Conservation (phyloP, 306 rosid species). For the Prunus mira region DNA sequence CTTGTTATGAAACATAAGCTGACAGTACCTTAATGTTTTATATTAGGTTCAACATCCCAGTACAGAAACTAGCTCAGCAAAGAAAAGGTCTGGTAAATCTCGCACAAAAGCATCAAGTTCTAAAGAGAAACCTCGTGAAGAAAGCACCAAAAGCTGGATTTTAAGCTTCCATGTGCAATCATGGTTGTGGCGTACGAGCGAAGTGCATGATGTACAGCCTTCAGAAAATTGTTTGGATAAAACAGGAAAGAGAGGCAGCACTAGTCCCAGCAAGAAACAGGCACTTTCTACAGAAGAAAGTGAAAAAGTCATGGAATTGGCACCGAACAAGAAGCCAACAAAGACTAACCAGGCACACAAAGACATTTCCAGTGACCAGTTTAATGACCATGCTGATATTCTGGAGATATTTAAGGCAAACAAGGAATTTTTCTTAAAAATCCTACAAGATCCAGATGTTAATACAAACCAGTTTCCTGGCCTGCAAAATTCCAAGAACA, state of each 20-base stretch:
- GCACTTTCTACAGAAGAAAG: slow-evolving; percentile 24
- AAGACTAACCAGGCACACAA: slow-evolving; percentile 22
- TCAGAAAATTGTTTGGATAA: slow-evolving; percentile 21
- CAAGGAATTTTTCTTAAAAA: slow-evolving; percentile 63
- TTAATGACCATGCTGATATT: slow-evolving; percentile 47
- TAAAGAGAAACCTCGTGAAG: slow-evolving; percentile 25
- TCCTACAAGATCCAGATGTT: slow-evolving; percentile 42
- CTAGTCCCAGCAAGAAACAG: slow-evolving; percentile 11
- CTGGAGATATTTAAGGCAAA: slow-evolving; percentile 49
- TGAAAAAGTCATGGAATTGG: slow-evolving; percentile 24
- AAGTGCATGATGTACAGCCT: slow-evolving; percentile 30
- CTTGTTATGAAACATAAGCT: slow-evolving; percentile 13
- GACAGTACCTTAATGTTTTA: slow-evolving; percentile 8
- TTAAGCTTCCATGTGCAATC: slow-evolving; percentile 24
- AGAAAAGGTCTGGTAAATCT: slow-evolving; percentile 28
- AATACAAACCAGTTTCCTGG: slow-evolving; percentile 23
- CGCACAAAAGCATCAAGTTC: slow-evolving; percentile 16
- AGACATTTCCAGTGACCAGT: slow-evolving; percentile 25
- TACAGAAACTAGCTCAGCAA: slow-evolving; percentile 19
- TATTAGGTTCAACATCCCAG: slow-evolving; percentile 37
- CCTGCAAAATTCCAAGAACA: slow-evolving; percentile 34
- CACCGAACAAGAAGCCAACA: slow-evolving; percentile 9
- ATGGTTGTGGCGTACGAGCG: slow-evolving; percentile 27
- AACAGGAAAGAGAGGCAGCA: neutral
- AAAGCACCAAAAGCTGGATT: slow-evolving; percentile 30